Base-by-base conservation (phyloP, 2,329 filamentous ascomycete species). In the Mollisia scopiformis region DNA sequence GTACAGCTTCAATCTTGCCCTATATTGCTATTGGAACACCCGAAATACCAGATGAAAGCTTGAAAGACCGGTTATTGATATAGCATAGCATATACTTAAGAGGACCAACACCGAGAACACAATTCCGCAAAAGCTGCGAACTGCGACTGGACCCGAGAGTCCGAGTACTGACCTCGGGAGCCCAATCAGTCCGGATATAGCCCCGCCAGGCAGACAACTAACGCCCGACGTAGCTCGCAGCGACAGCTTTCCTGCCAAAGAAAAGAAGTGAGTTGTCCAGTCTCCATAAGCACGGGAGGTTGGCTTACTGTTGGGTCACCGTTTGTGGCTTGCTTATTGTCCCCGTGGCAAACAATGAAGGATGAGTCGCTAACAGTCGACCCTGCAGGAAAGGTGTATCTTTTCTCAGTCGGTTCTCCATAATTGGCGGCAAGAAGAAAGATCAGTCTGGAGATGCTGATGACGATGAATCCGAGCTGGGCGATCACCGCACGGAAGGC, bases 321-420 rank as follows among this genome's bases (percentile, higher is more conserved):
- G n/a, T 37, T 43, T 64, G 58, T 59, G 60, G 61, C 63, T 66
- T 64, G 61, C 59, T 68, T 62, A 62, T 62, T 54, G n/a, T 59
- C 47, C 52, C 51, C 43, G 37, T 16, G 35, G 28, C 37, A 50
- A 46, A 11, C 39, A 27, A 33, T 6, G 19, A 49, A n/a, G 23
- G 21, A 25, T 31, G 37, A 52, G 25, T 57, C 28, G 54, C 64
- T 66, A 59, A 66, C 50, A 49, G 23, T 23, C 19, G 37, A 33
- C 23, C 16, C 25, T 57, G 59, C 70, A 96, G 90, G 76, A 97
- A 97, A 79, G 89, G 91, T 28, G 86, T 90, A 19, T 97, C 93
- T 14, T 97, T 99, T 73, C 84, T 99, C 28, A 96, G 92, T 75
- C 90, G 93, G 57, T 83, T 89, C 57, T 83, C 82, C 69, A 88